Conservation (phyloP, 192 early-diverging fungal species). For the Mortierella antarctica region DNA sequence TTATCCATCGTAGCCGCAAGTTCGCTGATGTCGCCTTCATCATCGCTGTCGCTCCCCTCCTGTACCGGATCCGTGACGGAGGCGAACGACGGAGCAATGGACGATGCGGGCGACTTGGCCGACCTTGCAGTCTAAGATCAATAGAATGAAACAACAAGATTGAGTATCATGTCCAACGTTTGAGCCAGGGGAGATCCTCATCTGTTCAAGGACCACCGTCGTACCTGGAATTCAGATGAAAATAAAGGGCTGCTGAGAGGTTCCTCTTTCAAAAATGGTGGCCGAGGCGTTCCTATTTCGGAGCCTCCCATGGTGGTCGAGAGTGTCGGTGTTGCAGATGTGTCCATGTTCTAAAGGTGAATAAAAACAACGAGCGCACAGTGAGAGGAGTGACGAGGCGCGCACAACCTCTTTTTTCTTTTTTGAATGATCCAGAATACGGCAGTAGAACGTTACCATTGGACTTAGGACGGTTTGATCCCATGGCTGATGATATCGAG, state of each 20-base stretch:
- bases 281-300: slow-evolving; percentile 10
- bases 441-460: slow-evolving; percentile 20
- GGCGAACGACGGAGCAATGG: slow-evolving; percentile 41
- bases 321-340: slow-evolving; percentile 21
- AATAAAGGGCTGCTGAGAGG: slow-evolving; percentile 20
- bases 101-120: slow-evolving; percentile 36
- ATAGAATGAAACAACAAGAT: background rate
- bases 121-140: slow-evolving; percentile 19
- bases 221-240: slow-evolving; percentile 43
- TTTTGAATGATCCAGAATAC: background rate
- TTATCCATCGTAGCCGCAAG: slow-evolving; percentile 48
- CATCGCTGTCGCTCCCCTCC: slow-evolving; percentile 26
- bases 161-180: background rate
- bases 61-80: slow-evolving; percentile 33
- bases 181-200: no score
- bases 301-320: slow-evolving; percentile 1
- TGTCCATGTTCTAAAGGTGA: slow-evolving; percentile 20
- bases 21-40: slow-evolving; percentile 36
- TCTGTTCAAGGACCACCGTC: background rate
- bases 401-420: background rate
- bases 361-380: background rate
- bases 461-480: slow-evolving; percentile 16
- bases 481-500: slow-evolving; percentile 17
- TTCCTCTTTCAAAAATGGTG: slow-evolving; percentile 35
- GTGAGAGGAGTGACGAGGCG: background rate